Base-by-base conservation (phyloP, 495 filamentous ascomycete genomes). In the Trichoderma gamsii region DNA sequence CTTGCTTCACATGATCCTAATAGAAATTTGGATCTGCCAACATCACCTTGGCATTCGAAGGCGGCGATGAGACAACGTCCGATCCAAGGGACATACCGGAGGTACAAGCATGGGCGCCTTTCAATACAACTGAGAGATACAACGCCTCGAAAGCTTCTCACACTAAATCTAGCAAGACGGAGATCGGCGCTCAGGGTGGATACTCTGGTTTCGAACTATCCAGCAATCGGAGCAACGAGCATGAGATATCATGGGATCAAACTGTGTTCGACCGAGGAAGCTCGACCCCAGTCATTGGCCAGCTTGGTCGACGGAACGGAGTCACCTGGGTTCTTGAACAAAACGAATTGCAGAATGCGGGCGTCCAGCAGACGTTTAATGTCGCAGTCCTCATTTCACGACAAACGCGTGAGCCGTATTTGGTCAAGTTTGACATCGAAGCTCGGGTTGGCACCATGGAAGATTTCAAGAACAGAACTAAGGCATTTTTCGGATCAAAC, bases 371-470 rank as follows among this genome's bases (percentile, higher is more conserved):
- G 4, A 11, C 38, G 9, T 35, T 64, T 29, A 38, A 8, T 27
- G 63, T 43, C 5, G 63, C 63, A 38, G 38, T 64, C 9, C 63
- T 64, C 21, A 43, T 64, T 7, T 63, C 59, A 18, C 23, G 59
- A 38, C 23, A 4, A 23, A 6, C 59, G 21, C 9, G 5, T 13
- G 59, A 63, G 12, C 59, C 59, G 6, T 63, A 63, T 21, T 21
- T 29, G 21, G 59, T 63, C 3, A 63, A 18, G 59, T 63, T 63
- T 18, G 5, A 13, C 4, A 63, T 63, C 12, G 16, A 63, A 3
- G 21, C 59, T 13, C 23, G 23, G 9, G 32, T 29, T 5, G 59
- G 59, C 21, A 63, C 59, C 21, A 11, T 63, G 9, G 18, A 63
- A 11, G 32, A 63, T 9, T 63, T 13, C 9, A 63, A 11, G 25